phyloP scores from a whole-genome alignment of 148 eudicot species.

The Vaccinium macrocarpon region DNA sequence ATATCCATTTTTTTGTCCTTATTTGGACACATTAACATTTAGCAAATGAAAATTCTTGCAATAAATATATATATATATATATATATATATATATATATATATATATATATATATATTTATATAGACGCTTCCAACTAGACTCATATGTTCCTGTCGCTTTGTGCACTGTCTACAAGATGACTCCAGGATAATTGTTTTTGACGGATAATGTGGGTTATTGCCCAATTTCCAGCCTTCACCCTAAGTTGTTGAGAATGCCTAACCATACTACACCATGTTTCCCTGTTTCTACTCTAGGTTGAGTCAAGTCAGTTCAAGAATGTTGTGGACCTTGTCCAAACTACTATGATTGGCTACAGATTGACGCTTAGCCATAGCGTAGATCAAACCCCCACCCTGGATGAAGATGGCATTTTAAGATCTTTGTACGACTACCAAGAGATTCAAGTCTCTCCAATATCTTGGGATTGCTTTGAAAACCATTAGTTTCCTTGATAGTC shows the following conservation, averaged over 20 bases:
- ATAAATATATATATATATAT: too few relatives aligned
- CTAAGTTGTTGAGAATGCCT: neutral
- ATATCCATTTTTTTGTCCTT: neutral
- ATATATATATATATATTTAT: too few relatives aligned
- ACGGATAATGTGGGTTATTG: neutral
- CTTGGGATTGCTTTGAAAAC: slow-evolving; percentile 5
- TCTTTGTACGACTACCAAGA: neutral
- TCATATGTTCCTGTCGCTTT: neutral
- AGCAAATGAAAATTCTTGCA: neutral
- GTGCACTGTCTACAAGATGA: neutral
- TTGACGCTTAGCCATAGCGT: neutral
- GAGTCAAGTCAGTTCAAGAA: slow-evolving; percentile 1
- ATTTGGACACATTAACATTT: neutral
- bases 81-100: too few relatives aligned
- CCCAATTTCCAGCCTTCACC: neutral
- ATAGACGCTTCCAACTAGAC: neutral
- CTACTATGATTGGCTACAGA: neutral
- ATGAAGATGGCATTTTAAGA: neutral
- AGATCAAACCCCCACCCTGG: neutral
- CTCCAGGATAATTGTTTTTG: neutral
- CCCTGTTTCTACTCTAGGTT: neutral
- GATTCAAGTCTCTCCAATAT: neutral
- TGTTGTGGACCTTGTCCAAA: neutral
- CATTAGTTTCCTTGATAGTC: neutral
- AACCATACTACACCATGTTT: neutral